Conservation (phyloP, 2,329 filamentous ascomycete species). For the Ophiocordyceps sinensis region DNA sequence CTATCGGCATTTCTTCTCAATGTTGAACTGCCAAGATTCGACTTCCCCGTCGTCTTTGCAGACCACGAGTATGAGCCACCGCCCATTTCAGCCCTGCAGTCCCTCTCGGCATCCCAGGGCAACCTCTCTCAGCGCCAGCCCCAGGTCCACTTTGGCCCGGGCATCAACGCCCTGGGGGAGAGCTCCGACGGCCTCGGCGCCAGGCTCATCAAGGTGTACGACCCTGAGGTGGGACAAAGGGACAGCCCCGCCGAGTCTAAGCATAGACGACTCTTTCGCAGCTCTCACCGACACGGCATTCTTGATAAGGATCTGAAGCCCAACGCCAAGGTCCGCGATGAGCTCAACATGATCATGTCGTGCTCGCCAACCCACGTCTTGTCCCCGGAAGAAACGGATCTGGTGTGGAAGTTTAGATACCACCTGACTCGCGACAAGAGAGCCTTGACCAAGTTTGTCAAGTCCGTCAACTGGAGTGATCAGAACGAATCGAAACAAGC, state of each 20-base stretch:
- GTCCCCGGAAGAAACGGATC: constrained; percentile 81
- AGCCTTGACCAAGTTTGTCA: constrained; percentile 91
- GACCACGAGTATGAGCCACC: constrained; percentile 86
- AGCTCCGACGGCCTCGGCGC: constrained; percentile 32
- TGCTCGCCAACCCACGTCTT: constrained; percentile 87
- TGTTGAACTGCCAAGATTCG: constrained; percentile 84
- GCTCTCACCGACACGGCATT: constrained; percentile 79
- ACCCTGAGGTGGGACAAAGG: constrained; percentile 76
- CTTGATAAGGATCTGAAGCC: constrained; percentile 91
- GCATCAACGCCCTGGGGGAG: constrained; percentile 58
- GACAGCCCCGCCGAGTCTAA: constrained; percentile 95
- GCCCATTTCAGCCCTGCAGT: constrained; percentile 61
- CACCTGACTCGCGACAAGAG: constrained; percentile 86
- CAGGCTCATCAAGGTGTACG: constrained; percentile 72
- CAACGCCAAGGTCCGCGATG: constrained; percentile 88
- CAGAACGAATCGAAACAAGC: constrained; percentile 75
- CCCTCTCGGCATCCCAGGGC: constrained; percentile 40
- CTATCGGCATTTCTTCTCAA: constrained; percentile 63
- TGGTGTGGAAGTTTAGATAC: constrained; percentile 95
- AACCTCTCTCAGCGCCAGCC: constrained; percentile 68
- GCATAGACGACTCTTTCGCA: constrained; percentile 80
- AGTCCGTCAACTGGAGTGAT: constrained; percentile 91
- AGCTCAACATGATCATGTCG: constrained; percentile 78
- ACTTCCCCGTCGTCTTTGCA: constrained; percentile 89
- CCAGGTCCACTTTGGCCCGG: constrained; percentile 79